Evolutionary conservation across 169 alveolate species (phyloP).

Genomic region (Eimeria necatrix): DNA sequence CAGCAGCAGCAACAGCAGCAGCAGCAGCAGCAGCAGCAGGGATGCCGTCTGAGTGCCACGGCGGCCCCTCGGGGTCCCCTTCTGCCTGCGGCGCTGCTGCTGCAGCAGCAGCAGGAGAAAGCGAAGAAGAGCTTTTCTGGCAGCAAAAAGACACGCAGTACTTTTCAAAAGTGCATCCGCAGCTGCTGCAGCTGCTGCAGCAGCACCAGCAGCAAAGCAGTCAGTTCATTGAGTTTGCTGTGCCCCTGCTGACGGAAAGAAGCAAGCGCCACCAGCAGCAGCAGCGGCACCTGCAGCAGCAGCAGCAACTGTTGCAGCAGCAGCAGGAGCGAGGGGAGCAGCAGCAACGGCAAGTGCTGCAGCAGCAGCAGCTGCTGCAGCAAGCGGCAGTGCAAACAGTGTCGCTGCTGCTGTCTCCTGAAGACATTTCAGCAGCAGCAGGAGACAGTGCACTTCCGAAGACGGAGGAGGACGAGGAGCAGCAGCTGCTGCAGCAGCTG

Average conservation of each 20-base stretch:
- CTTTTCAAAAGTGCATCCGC: conserved; percentile 65
- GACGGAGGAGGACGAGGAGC: conserved; percentile 30
- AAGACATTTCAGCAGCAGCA: neutral
- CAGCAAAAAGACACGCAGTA: conserved; percentile 2
- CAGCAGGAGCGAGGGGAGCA: too few relatives aligned
- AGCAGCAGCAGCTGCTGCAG: too few relatives aligned
- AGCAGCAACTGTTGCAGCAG: conserved; percentile 45
- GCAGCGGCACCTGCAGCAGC: conserved; percentile 53
- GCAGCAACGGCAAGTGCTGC: too few relatives aligned
- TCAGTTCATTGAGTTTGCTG: conserved; percentile 5
- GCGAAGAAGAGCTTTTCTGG: conserved; percentile 75
- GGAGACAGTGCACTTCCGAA: neutral
- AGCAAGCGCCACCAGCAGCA: neutral
- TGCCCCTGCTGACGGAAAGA: conserved; percentile 50
- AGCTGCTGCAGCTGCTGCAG: conserved; percentile 75
- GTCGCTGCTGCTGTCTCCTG: neutral
- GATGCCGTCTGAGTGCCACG: conserved; percentile 23
- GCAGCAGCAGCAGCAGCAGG: neutral
- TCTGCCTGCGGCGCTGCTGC: conserved; percentile 28
- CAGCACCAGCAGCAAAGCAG: conserved; percentile 74
- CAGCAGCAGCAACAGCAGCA: neutral
- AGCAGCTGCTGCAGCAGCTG: conserved; percentile 55
- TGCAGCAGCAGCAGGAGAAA: conserved; percentile 53
- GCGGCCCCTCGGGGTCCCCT: conserved; percentile 42
- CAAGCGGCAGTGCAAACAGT: conserved; percentile 32